Base-by-base conservation (phyloP, 2,329 filamentous ascomycete species). In the Colletotrichum siamense region DNA sequence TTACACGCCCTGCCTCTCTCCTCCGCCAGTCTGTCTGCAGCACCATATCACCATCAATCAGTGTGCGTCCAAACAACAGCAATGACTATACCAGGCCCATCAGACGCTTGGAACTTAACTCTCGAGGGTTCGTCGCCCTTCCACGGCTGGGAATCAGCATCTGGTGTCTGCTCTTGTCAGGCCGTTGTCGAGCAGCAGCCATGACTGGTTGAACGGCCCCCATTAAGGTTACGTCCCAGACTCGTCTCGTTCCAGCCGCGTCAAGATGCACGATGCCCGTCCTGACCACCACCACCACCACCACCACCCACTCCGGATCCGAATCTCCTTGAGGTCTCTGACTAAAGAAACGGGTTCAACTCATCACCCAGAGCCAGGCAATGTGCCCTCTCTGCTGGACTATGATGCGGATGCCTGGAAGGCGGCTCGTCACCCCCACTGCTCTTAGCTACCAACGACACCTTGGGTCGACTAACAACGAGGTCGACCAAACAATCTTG, bases 181-280 rank as follows among this genome's bases (percentile, higher is more conserved):
- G 39, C 44, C 57, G 63, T 69, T 69, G 26, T 49, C 10, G 63
- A 61, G 32, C 28, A 55, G 62, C 49, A 61, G 32, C 44, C 62
- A 67, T 62, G 63, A 68, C 70, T 73, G 73, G 69, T 36, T 49
- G 57, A 44, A 76, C 49, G 32, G 16, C 55, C 13, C 57, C n/a
- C 55, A 44, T 64, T 73, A 76, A 76, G 73, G 69, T 76, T 76
- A 49, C 64, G 73, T 76, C 73, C 73, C 69, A 76, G 73, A 76
- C 73, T 76, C 69, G 69, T 76, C 63, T 76, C 64, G 73, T 76
- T 76, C 73, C 73, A 76, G 73, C 69, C 64, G 64, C 57, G 69
- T 76, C 64, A 64, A 76, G 57, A 44, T 63, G 69, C 69, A 73
- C 44, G 57, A 34, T 73, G 63, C 57, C 52, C 69, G 39, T 68